A percentile compares a stretch with the other conserved stretches of the same genome.
Evolutionary conservation across 2,329 filamentous ascomycete species (phyloP).

Genomic region (Pseudopithomyces chartarum): DNA sequence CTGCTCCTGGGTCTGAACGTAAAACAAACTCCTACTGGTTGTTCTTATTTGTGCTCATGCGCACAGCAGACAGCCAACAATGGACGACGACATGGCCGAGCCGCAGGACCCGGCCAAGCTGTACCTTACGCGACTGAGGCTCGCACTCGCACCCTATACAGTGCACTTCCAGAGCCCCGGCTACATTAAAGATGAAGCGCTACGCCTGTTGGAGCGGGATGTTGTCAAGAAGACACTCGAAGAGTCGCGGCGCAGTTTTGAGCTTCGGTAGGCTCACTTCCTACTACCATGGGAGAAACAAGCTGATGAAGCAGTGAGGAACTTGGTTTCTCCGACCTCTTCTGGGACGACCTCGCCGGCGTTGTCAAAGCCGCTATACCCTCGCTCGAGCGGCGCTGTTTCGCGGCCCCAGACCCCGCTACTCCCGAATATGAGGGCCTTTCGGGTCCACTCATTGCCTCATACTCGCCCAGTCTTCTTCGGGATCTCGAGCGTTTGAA

Average conservation of each 20-base stretch:
- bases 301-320: conserved; percentile 51
- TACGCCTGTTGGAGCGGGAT: conserved; percentile 60
- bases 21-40: not conserved
- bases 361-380: conserved; percentile 65
- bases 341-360: conserved; percentile 65
- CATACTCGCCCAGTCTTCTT: conserved; percentile 62
- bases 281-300: not conserved
- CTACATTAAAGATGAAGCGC: conserved; percentile 63
- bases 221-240: conserved; percentile 65
- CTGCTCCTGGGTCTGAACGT: not conserved
- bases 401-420: conserved; percentile 63
- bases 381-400: conserved; percentile 65
- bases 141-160: conserved; percentile 54
- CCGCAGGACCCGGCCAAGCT: conserved; percentile 29
- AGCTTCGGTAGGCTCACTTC: conserved; percentile 54
- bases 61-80: not conserved
- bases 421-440: conserved; percentile 62
- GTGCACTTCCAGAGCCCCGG: conserved; percentile 65
- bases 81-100: conserved; percentile 19
- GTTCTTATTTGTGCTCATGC: conserved; percentile 2
- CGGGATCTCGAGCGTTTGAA: conserved; percentile 68
- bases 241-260: conserved; percentile 60
- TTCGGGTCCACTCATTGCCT: conserved; percentile 65
- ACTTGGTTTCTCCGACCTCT: conserved; percentile 60
- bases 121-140: conserved; percentile 51